Base-by-base conservation (phyloP, 1,284 basidiomycete species). In the Boletus smithii region DNA sequence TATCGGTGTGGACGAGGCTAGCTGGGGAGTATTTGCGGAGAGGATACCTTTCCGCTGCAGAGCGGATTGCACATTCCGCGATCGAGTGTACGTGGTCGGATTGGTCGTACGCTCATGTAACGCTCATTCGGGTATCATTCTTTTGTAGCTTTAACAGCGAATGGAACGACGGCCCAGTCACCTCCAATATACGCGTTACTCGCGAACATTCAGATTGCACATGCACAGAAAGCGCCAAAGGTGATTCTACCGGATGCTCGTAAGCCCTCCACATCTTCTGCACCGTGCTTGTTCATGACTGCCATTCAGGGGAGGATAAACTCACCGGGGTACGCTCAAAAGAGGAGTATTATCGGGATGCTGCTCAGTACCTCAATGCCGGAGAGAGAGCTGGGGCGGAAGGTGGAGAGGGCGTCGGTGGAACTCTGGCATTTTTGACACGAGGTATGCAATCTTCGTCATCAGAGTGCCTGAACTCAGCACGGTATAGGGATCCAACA, bases 191-290 rank as follows among this genome's bases (percentile, higher is more conserved):
- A 89, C 54, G 79, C 86, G 17, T 74, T 95, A 48, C 73, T 91
- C 18, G 91, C 91, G 2, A 93, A 92, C 66, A 79, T 95, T 39
- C 80, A 88, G 49, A 77, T 95, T 48, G 81, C 86, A 2, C 75
- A 81, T 54, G 87, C 91, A 1, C 77, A 88, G 24, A 77, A 76
- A 44, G 91, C 91, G 11, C 94, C 94, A 1, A 95, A 92, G 61
- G 61, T 86, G 5, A 73, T 88, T 22, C 66, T 95, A 1, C 63
- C 74, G 0, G 79, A 86, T 56, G 83, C 91, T 48, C 81, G 89
- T 91, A 62, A 65, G 88, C 8, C 59, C 22, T 14, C 7, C 4
- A 17, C 10, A 9, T 32, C 3, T 6, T 1, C 11, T 53, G 3
- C 4, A 13, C 10, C 3, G 10, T 24, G 1, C 20, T 55, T 23